A percentile compares a stretch with the other conserved stretches of the same genome.
Conservation (phyloP, 169 alveolate genomes). For the Pseudocohnilembus persalinus region DNA sequence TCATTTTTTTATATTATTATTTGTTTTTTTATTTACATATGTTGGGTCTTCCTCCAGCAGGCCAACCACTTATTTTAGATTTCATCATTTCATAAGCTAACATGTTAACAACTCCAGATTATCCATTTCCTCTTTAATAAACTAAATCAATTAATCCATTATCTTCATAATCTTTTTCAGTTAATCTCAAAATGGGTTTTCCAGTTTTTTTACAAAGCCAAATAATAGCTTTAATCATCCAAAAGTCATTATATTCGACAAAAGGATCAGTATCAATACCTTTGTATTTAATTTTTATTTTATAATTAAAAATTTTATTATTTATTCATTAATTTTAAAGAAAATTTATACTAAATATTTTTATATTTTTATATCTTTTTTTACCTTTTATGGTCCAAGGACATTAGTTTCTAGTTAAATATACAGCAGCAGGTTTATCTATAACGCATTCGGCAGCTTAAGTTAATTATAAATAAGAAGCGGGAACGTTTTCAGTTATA, state of each 20-base stretch:
- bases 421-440: conserved; percentile 47
- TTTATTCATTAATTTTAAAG: no score
- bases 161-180: conserved; percentile 46
- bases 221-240: conserved; percentile 45
- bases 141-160: conserved; percentile 41
- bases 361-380: no score
- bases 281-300: no score
- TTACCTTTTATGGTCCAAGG: conserved; percentile 49
- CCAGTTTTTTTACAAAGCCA: conserved; percentile 42
- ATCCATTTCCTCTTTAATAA: conserved; percentile 37
- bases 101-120: conserved; percentile 37
- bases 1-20: no score
- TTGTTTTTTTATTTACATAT: background rate
- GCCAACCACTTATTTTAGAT: conserved; percentile 53
- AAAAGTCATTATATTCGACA: conserved; percentile 24
- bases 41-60: conserved; percentile 54
- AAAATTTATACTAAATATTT: background rate
- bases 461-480: conserved; percentile 41
- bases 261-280: conserved; percentile 34
- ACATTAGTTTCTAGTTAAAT: conserved; percentile 31
- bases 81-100: conserved; percentile 26
- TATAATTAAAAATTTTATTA: no score
- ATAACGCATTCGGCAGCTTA: conserved; percentile 19
- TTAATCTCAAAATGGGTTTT: conserved; percentile 49
- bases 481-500: conserved; percentile 40